These are phyloP conservation scores for Plenodomus tracheiphilus DNA, from an alignment of 2,329 filamentous ascomycete species.

Conservation along the genomic window DNA sequence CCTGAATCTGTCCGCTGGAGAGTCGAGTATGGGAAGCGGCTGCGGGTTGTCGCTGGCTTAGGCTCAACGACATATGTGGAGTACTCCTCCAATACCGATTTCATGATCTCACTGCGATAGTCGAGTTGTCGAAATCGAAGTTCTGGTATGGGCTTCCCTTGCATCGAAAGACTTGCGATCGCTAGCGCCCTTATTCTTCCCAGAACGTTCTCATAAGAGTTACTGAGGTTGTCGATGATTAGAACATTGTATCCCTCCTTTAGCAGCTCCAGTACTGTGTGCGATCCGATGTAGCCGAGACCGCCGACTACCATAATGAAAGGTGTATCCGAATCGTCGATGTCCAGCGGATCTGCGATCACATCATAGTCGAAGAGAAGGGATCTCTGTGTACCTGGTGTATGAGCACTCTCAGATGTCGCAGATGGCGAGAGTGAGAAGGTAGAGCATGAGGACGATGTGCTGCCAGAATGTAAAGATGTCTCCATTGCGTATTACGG, in stretches of 20 bases:
- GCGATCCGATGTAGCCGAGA: slow-evolving; percentile 60
- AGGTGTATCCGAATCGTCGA: slow-evolving; percentile 40
- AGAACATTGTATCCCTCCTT: slow-evolving; percentile 60
- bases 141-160: slow-evolving; percentile 48
- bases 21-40: slow-evolving; percentile 32
- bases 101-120: slow-evolving; percentile 51
- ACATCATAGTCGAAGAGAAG: slow-evolving; percentile 54
- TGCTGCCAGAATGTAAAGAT: slow-evolving; percentile 20
- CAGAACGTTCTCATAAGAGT: slow-evolving; percentile 48
- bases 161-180: slow-evolving; percentile 43
- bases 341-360: slow-evolving; percentile 47
- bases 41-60: slow-evolving; percentile 14
- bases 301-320: slow-evolving; percentile 59
- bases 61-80: slow-evolving; percentile 26
- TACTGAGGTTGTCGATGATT: slow-evolving; percentile 51
- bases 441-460: slow-evolving; percentile 34
- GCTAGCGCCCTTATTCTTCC: slow-evolving; percentile 43
- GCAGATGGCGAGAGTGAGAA: slow-evolving; percentile 30
- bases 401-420: slow-evolving; percentile 39
- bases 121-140: slow-evolving; percentile 54
- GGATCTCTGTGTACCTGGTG: slow-evolving; percentile 52
- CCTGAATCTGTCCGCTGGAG: slow-evolving; percentile 38
- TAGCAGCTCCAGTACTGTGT: slow-evolving; percentile 58
- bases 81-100: slow-evolving; percentile 50
- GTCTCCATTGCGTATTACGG: slow-evolving; percentile 25